Conservation (phyloP, 768 basidiomycete species). For the Trametes coccinea region DNA sequence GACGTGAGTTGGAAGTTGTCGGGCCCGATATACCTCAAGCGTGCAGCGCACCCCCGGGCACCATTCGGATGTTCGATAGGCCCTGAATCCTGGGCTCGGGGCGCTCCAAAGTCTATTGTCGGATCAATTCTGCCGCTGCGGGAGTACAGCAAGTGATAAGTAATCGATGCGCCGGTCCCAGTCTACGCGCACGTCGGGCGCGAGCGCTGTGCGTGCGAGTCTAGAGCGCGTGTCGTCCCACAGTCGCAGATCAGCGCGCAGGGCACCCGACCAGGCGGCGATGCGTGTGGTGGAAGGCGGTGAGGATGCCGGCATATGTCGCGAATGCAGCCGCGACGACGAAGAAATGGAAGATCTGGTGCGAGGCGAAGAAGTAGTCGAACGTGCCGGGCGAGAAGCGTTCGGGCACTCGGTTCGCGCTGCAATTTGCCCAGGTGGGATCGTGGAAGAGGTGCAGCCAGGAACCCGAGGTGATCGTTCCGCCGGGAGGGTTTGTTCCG, state of each 20-base stretch:
- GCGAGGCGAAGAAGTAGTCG: conserved; percentile 77
- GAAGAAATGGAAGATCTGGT: conserved; percentile 87
- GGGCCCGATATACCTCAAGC: background rate
- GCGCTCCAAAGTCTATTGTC: background rate
- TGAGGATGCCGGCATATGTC: conserved; percentile 61
- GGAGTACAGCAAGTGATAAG: background rate
- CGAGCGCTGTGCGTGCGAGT: background rate
- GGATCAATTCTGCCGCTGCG: background rate
- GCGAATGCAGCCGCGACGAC: conserved; percentile 72
- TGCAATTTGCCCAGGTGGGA: conserved; percentile 35
- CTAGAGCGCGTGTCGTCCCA: background rate
- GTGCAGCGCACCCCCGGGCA: background rate
- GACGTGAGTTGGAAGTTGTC: background rate
- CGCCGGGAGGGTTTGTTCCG: conserved; percentile 7
- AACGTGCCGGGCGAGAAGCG: conserved; percentile 72
- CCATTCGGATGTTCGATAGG: too few species aligned
- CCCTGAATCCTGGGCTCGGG: too few species aligned
- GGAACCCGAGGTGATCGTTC: background rate
- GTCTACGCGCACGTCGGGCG: background rate
- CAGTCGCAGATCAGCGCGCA: background rate
- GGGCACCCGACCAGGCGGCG: conserved; percentile 25
- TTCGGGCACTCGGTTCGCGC: conserved; percentile 84
- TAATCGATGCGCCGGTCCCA: too few species aligned
- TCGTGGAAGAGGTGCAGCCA: background rate
- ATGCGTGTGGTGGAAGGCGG: conserved; percentile 62